phyloP scores from a whole-genome alignment of 2,329 filamentous ascomycete genomes.

The Xylariomycetidae sp. region DNA sequence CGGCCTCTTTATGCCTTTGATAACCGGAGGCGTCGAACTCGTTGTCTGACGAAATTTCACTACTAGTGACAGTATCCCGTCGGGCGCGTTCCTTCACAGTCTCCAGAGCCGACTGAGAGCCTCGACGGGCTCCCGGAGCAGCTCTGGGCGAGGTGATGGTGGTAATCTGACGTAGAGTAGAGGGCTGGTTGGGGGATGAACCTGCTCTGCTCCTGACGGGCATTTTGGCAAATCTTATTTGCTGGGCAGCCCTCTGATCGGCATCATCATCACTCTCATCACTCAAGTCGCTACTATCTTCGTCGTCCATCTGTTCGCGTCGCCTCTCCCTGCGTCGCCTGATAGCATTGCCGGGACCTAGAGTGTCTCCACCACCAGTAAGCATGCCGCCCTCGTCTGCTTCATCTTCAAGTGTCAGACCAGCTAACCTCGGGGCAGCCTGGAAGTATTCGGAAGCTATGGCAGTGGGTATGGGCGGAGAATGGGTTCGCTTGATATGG shows the following conservation, averaged over 20 bases:
- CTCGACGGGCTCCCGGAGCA: constrained; percentile 48
- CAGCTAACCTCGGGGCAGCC: constrained; percentile 55
- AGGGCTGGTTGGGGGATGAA: constrained; percentile 77
- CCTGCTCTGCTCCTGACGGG: constrained; percentile 80
- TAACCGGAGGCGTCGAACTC: constrained; percentile 66
- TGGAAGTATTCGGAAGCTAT: constrained; percentile 83
- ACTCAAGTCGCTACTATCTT: constrained; percentile 79
- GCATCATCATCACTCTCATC: constrained; percentile 80
- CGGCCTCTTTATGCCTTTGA: constrained; percentile 58
- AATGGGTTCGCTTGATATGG: constrained; percentile 78
- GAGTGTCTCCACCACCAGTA: constrained; percentile 63
- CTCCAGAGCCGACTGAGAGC: constrained; percentile 68
- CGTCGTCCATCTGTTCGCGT: constrained; percentile 74
- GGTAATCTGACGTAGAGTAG: constrained; percentile 53
- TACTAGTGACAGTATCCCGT: constrained; percentile 75
- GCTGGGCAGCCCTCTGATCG: constrained; percentile 70
- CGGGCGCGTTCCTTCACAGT: constrained; percentile 65
- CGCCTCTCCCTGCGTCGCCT: constrained; percentile 58
- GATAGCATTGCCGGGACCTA: constrained; percentile 62
- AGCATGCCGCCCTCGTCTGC: constrained; percentile 70
- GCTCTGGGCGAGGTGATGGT: constrained; percentile 43
- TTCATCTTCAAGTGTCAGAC: constrained; percentile 63
- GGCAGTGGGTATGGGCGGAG: constrained; percentile 78
- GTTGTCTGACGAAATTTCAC: constrained; percentile 78
- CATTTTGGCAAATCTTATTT: constrained; percentile 96